Percentiles rank a stretch among this genome's conserved stretches.
Evolutionary conservation across 768 basidiomycete genomes (phyloP).

Genomic region (Podaxis mareebaensis): DNA sequence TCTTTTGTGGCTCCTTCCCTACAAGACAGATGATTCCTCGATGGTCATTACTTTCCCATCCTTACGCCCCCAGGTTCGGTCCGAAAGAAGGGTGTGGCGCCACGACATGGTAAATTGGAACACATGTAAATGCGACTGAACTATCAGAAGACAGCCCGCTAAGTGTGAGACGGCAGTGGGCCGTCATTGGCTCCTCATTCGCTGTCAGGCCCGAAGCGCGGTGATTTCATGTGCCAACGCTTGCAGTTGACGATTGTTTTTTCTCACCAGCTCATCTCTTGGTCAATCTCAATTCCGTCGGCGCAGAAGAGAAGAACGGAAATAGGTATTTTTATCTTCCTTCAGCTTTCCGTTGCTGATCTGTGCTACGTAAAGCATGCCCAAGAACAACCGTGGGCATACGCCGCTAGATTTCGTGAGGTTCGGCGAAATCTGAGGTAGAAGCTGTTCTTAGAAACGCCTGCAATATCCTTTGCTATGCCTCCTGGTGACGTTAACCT

Average conservation of each 20-base stretch:
- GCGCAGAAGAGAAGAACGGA: slow-evolving; percentile 7
- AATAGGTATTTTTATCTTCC: slow-evolving; percentile 1
- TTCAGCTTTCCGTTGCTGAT: slow-evolving; percentile 5
- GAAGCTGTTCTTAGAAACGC: slow-evolving; percentile 3
- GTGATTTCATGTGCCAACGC: slow-evolving; percentile 3
- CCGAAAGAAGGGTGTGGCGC: neutral
- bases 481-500: slow-evolving; percentile 1
- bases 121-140: neutral
- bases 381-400: neutral
- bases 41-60: neutral
- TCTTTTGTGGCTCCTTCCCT: neutral
- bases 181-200: slow-evolving; percentile 1
- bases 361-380: neutral
- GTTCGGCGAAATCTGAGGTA: neutral
- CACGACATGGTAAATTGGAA: neutral
- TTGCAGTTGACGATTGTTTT: neutral
- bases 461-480: neutral
- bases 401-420: neutral
- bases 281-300: slow-evolving; percentile 4
- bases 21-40: neutral
- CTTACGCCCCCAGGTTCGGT: neutral
- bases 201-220: slow-evolving; percentile 11
- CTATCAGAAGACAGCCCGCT: neutral
- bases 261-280: slow-evolving; percentile 12
- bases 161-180: slow-evolving; percentile 5